Evolutionary conservation across 108 stramenopile genomes (phyloP).

Genomic region (Craspedostauros australis): DNA sequence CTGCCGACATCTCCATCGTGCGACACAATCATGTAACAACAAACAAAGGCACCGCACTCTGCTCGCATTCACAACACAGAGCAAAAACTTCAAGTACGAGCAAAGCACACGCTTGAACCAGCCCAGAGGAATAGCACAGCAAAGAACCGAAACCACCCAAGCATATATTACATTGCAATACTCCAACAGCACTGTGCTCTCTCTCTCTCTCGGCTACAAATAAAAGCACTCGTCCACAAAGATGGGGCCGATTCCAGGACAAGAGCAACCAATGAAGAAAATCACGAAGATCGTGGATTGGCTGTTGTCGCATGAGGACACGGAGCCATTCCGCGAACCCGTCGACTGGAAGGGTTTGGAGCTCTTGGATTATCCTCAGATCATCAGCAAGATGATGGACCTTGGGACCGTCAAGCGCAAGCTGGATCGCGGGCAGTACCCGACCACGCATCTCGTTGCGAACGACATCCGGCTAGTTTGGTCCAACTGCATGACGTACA

Average conservation of each 20-base stretch:
- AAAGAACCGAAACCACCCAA: no score
- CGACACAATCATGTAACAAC: no score
- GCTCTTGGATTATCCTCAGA: slow-evolving; percentile 90
- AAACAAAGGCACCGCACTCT: no score
- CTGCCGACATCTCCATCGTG: no score
- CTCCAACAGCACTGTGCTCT: no score
- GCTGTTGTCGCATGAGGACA: slow-evolving; percentile 48
- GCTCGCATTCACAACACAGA: no score
- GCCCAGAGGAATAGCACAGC: no score
- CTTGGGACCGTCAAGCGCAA: slow-evolving; percentile 89
- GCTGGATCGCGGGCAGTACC: slow-evolving; percentile 77
- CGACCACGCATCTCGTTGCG: slow-evolving; percentile 62
- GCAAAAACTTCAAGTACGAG: no score
- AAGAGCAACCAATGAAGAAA: slow-evolving; percentile 43
- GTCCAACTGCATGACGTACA: slow-evolving; percentile 96
- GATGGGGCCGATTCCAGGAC: slow-evolving; percentile 40
- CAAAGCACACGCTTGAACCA: no score
- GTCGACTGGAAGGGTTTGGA: slow-evolving; percentile 92
- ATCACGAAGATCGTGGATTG: slow-evolving; percentile 65
- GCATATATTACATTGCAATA: no score
- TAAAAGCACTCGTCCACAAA: no score
- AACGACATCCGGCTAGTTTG: slow-evolving; percentile 93
- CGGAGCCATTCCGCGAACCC: slow-evolving; percentile 86
- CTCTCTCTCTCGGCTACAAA: no score
- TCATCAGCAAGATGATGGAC: slow-evolving; percentile 94